phyloP scores from a whole-genome alignment of 164 flowering plant species.

The Liriodendron chinense region DNA sequence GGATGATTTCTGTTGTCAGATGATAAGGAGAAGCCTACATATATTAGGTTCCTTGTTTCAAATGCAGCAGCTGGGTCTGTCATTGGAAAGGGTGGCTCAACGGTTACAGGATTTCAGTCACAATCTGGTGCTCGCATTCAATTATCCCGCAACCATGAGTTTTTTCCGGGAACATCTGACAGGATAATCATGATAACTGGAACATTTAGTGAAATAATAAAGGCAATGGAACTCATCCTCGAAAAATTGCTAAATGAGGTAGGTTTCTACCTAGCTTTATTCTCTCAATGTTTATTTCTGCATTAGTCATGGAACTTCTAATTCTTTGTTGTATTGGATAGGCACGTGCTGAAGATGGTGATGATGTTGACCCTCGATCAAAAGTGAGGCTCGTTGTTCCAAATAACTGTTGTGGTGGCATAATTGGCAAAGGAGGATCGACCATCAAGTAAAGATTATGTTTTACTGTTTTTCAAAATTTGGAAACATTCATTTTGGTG shows the following conservation, averaged over 20 bases:
- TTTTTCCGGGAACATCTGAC: constrained; percentile 95
- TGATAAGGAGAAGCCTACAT: constrained; percentile 55
- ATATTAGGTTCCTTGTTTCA: constrained; percentile 85
- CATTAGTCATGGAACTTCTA: background rate
- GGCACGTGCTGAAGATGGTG: constrained; percentile 68
- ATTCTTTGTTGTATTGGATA: constrained; percentile 20
- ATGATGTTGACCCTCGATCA: constrained; percentile 64
- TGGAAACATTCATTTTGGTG: background rate
- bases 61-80: constrained; percentile 97
- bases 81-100: constrained; percentile 97
- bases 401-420: constrained; percentile 87
- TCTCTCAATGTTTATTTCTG: background rate
- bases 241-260: constrained; percentile 84
- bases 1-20: constrained; percentile 28
- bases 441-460: constrained; percentile 67
- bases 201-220: constrained; percentile 48
- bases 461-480: background rate
- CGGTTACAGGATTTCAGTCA: constrained; percentile 88
- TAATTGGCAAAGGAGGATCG: constrained; percentile 96
- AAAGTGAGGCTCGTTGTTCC: constrained; percentile 90
- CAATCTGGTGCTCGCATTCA: constrained; percentile 93
- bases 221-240: constrained; percentile 81
- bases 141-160: constrained; percentile 87
- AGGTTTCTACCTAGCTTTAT: constrained; percentile 8
- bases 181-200: constrained; percentile 95